phyloP scores from a whole-genome alignment of 768 basidiomycete genomes.

The Pulveroboletus sp. region DNA sequence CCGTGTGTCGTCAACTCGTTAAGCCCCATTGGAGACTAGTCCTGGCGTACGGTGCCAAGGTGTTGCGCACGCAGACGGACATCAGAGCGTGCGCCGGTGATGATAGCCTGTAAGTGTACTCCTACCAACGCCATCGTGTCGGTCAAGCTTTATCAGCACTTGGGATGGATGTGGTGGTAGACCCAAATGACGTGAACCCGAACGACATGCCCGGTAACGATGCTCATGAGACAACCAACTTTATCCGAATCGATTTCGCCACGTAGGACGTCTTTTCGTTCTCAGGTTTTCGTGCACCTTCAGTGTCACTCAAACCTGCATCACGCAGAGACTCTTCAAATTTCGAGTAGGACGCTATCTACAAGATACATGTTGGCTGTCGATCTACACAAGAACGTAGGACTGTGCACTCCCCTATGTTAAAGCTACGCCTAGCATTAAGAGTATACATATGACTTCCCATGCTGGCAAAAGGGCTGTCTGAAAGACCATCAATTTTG shows the following conservation, averaged over 20 bases:
- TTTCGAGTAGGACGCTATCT: background rate
- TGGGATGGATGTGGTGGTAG: slow-evolving; percentile 30
- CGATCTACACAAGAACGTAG: background rate
- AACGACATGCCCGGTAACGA: slow-evolving; percentile 5
- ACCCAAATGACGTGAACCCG: slow-evolving; percentile 2
- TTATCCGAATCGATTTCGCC: background rate
- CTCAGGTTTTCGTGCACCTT: background rate
- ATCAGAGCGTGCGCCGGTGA: slow-evolving; percentile 46
- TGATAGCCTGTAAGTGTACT: slow-evolving; percentile 41
- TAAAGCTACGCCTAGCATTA: slow-evolving; percentile 5
- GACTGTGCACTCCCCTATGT: slow-evolving; percentile 11
- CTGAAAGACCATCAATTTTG: slow-evolving; percentile 14
- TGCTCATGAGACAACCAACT: no score
- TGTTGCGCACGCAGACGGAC: slow-evolving; percentile 30
- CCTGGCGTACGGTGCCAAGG: slow-evolving; percentile 30
- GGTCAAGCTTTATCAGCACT: background rate
- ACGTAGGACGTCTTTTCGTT: background rate
- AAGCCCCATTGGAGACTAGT: slow-evolving; percentile 34
- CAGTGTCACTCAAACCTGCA: background rate
- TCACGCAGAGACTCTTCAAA: background rate
- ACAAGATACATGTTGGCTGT: background rate
- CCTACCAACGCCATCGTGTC: background rate
- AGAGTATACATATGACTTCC: background rate
- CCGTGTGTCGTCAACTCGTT: slow-evolving; percentile 39
- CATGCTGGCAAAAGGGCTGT: slow-evolving; percentile 5